These are phyloP conservation scores for Gonapodya prolifera DNA, from an alignment of 192 early-diverging fungal genomes.

Conservation along the genomic window DNA sequence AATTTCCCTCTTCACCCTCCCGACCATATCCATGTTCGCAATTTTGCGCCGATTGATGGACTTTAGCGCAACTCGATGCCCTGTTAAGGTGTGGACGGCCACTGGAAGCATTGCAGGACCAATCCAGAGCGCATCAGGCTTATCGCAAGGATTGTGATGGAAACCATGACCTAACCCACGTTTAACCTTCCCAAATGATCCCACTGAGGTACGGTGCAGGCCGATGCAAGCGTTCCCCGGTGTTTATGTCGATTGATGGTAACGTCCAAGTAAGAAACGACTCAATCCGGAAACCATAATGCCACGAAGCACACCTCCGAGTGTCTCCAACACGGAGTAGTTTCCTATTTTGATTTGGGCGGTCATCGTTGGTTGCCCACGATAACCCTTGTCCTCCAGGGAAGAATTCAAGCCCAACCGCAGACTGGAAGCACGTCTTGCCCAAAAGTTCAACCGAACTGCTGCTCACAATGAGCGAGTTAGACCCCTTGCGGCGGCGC, in stretches of 20 bases:
- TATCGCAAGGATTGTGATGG: neutral
- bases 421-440: too few species aligned
- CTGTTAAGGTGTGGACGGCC: slow-evolving; percentile 88
- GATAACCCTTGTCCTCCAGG: too few species aligned
- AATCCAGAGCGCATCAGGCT: neutral
- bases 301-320: slow-evolving; percentile 35
- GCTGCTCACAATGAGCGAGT: neutral
- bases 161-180: slow-evolving; percentile 35
- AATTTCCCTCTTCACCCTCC: slow-evolving; percentile 91
- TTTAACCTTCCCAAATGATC: slow-evolving; percentile 98
- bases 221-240: neutral
- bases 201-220: slow-evolving; percentile 28
- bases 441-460: neutral
- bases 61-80: slow-evolving; percentile 92
- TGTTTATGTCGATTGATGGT: neutral
- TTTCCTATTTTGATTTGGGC: slow-evolving; percentile 54
- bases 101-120: slow-evolving; percentile 39
- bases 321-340: slow-evolving; percentile 88
- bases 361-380: neutral
- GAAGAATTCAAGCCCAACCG: neutral
- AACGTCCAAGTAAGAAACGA: neutral
- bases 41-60: slow-evolving; percentile 89
- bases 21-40: slow-evolving; percentile 89
- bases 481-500: slow-evolving; percentile 41
- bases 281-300: neutral